Evolutionary conservation across 139 green algal genomes (phyloP).

Genomic region (Spirogloea muscicola): DNA sequence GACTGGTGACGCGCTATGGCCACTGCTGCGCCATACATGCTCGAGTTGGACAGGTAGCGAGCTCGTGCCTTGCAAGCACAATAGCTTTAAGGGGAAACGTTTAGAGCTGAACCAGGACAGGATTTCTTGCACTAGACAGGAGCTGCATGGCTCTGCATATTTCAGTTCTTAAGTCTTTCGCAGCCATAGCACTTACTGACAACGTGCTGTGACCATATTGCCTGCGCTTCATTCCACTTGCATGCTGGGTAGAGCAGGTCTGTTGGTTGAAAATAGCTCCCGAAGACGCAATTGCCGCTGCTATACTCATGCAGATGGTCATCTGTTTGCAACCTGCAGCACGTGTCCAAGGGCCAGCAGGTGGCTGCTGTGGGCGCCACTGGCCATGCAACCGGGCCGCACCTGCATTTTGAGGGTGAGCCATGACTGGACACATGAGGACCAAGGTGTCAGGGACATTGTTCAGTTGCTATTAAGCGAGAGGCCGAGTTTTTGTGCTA

Average conservation of each 20-base stretch:
- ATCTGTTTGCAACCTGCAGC: slow-evolving; percentile 12
- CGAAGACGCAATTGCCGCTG: no score
- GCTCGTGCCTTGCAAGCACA: neutral
- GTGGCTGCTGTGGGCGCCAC: slow-evolving; percentile 24
- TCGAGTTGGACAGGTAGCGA: slow-evolving; percentile 4
- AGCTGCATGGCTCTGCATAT: no score
- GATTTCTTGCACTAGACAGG: no score
- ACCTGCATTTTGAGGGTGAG: slow-evolving; percentile 35
- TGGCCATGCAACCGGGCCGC: slow-evolving; percentile 12
- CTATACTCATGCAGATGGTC: neutral
- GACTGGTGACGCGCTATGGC: slow-evolving; percentile 7
- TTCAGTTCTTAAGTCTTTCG: no score
- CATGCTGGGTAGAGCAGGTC: no score
- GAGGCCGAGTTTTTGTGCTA: no score
- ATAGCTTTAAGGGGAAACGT: no score
- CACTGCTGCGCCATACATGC: slow-evolving; percentile 18
- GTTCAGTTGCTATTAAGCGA: no score
- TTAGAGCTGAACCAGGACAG: no score
- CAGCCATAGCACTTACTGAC: neutral
- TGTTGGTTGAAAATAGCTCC: no score
- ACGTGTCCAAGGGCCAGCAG: slow-evolving; percentile 21
- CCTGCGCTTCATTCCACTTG: neutral
- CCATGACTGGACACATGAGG: no score
- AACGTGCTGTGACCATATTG: neutral
- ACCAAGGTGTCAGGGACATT: no score